phyloP scores from a whole-genome alignment of 192 early-diverging fungal species.

The Entomortierella chlamydospora region DNA sequence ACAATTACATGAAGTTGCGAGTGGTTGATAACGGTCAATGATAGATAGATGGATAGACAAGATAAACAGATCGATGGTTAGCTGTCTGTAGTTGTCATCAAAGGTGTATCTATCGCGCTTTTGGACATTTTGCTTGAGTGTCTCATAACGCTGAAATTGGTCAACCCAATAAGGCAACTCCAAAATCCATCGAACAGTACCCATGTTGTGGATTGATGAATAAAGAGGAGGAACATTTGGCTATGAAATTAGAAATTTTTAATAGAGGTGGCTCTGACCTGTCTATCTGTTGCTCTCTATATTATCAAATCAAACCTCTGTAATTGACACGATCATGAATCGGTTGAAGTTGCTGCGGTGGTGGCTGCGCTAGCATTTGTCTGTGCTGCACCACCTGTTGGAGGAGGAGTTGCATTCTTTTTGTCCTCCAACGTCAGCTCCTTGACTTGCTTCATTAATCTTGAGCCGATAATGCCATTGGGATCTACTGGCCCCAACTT shows the following conservation, averaged over 20 bases:
- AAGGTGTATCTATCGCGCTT: neutral
- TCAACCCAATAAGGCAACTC: slow-evolving; percentile 3
- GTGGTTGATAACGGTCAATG: neutral
- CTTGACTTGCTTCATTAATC: slow-evolving; percentile 50
- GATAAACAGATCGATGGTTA: slow-evolving; percentile 48
- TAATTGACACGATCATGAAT: neutral
- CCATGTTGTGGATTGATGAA: slow-evolving; percentile 46
- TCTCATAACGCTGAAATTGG: neutral
- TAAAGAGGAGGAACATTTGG: slow-evolving; percentile 36
- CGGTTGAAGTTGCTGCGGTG: neutral
- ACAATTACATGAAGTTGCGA: too few relatives aligned
- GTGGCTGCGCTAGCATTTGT: neutral
- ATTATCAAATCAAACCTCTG: neutral
- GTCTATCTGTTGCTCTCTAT: neutral
- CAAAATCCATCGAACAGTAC: slow-evolving; percentile 26
- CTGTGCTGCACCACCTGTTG: neutral
- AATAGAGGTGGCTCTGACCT: neutral
- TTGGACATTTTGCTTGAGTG: neutral
- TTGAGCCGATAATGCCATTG: slow-evolving; percentile 38
- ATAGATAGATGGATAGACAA: slow-evolving; percentile 32
- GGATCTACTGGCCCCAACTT: slow-evolving; percentile 43
- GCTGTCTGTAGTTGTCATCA: neutral
- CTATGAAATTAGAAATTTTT: slow-evolving; percentile 1
- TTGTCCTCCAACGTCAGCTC: slow-evolving; percentile 32
- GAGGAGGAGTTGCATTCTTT: slow-evolving; percentile 11